Conservation (phyloP, 2,329 filamentous ascomycete genomes). For the Botrytis deweyae region DNA sequence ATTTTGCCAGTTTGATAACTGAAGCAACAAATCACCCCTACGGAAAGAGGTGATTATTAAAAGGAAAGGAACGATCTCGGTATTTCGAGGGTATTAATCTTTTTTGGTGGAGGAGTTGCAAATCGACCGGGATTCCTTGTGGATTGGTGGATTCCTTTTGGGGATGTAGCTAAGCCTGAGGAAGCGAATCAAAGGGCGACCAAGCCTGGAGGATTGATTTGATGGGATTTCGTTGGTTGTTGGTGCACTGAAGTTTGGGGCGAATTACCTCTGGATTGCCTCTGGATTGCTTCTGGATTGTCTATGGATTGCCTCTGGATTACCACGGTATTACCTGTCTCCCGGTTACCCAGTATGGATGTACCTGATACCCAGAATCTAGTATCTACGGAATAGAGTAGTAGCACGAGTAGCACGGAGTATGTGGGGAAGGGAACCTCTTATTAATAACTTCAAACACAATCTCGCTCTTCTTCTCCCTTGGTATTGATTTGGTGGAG, state of each 20-base stretch:
- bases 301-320: background rate
- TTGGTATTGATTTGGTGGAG: background rate
- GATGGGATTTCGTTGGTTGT: background rate
- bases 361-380: background rate
- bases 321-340: background rate
- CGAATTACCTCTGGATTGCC: background rate
- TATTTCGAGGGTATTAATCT: background rate
- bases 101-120: slow-evolving; percentile 1
- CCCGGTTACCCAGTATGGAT: no score
- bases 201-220: background rate
- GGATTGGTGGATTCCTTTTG: background rate
- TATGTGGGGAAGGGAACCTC: background rate
- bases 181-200: background rate
- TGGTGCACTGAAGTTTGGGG: background rate
- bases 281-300: background rate
- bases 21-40: background rate
- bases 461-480: background rate
- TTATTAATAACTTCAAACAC: background rate
- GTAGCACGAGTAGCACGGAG: no score
- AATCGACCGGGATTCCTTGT: background rate
- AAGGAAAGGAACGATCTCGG: background rate
- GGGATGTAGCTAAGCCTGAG: background rate
- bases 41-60: slow-evolving; percentile 15
- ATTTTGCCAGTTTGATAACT: slow-evolving; percentile 16
- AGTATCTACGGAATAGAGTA: no score